phyloP scores from a whole-genome alignment of 2,329 filamentous ascomycete genomes.

The Aspergillus sp. region DNA sequence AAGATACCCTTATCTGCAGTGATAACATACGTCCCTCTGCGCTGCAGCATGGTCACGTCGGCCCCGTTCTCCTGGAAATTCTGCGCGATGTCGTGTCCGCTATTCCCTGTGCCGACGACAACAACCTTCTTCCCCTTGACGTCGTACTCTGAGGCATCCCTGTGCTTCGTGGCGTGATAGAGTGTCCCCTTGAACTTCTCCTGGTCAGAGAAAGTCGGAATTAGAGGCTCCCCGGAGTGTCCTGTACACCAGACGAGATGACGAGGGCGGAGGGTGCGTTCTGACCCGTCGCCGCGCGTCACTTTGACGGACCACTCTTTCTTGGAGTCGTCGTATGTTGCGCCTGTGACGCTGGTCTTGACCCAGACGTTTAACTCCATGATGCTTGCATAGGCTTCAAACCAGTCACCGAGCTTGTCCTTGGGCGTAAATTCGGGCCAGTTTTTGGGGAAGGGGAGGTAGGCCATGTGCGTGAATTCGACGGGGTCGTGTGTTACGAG shows the following conservation, averaged over 20 bases:
- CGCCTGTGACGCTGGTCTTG: conserved; percentile 39
- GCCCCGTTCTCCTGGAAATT: conserved; percentile 52
- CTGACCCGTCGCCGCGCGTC: conserved; percentile 23
- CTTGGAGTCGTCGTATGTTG: conserved; percentile 39
- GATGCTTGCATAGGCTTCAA: conserved; percentile 49
- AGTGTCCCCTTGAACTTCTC: conserved; percentile 44
- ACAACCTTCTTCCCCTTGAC: conserved; percentile 47
- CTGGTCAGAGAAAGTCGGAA: conserved; percentile 44
- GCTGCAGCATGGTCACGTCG: conserved; percentile 56
- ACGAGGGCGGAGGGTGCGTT: conserved; percentile 37
- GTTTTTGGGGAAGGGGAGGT: conserved; percentile 43
- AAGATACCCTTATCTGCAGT: conserved; percentile 46
- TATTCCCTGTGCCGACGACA: conserved; percentile 52
- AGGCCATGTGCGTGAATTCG: conserved; percentile 40
- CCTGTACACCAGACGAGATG: conserved; percentile 53
- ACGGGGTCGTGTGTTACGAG: conserved; percentile 44
- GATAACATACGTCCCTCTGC: conserved; percentile 52
- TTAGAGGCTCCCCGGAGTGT: conserved; percentile 42
- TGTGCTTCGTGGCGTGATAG: conserved; percentile 48
- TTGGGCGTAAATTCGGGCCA: conserved; percentile 47
- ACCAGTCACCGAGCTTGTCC: conserved; percentile 51
- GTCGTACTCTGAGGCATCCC: conserved; percentile 38
- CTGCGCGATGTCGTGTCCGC: conserved; percentile 53
- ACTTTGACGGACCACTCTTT: conserved; percentile 42
- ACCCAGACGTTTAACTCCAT: conserved; percentile 53